A percentile compares a stretch with the other conserved stretches of the same genome.
Evolutionary conservation across 1,284 basidiomycete species (phyloP).

Genomic region (Cutaneotrichosporon mucoides): DNA sequence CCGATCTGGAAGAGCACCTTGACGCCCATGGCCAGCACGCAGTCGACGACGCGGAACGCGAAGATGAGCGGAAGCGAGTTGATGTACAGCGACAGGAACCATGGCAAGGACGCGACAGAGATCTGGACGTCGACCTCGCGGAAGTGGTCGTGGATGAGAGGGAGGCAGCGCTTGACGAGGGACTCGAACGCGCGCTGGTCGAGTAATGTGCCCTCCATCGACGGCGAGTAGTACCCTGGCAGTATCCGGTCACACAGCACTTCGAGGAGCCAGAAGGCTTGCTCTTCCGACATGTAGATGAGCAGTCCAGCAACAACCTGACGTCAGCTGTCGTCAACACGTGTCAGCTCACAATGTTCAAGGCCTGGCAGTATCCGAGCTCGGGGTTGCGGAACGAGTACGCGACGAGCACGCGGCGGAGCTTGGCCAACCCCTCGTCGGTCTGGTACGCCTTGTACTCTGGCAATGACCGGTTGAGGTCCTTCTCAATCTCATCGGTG

Average conservation of each 20-base stretch:
- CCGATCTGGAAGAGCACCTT: slow-evolving; percentile 89
- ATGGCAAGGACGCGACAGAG: slow-evolving; percentile 93
- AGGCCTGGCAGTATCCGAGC: slow-evolving; percentile 70
- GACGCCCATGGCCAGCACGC: slow-evolving; percentile 98
- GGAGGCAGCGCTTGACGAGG: slow-evolving; percentile 82
- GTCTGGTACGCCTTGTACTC: slow-evolving; percentile 93
- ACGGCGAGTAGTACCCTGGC: slow-evolving; percentile 98
- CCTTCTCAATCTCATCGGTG: slow-evolving; percentile 99
- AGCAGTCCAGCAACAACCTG: slow-evolving; percentile 10
- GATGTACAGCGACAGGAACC: slow-evolving; percentile 95
- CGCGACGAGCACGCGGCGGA: slow-evolving; percentile 88
- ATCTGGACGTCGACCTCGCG: slow-evolving; percentile 88
- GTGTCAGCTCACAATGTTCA: slow-evolving; percentile 71
- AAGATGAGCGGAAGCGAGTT: slow-evolving; percentile 99
- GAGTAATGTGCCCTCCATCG: slow-evolving; percentile 97
- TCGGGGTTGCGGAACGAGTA: slow-evolving; percentile 98
- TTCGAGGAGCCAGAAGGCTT: slow-evolving; percentile 96
- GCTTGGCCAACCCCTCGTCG: slow-evolving; percentile 74
- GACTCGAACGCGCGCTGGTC: slow-evolving; percentile 98
- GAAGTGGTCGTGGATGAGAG: slow-evolving; percentile 93
- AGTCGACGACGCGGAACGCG: slow-evolving; percentile 97
- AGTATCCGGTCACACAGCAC: slow-evolving; percentile 91
- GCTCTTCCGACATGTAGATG: slow-evolving; percentile 98
- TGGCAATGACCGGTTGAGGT: slow-evolving; percentile 87
- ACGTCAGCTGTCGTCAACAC: neutral